phyloP scores from a whole-genome alignment of 768 basidiomycete species.

The Lentinula aciculospora region DNA sequence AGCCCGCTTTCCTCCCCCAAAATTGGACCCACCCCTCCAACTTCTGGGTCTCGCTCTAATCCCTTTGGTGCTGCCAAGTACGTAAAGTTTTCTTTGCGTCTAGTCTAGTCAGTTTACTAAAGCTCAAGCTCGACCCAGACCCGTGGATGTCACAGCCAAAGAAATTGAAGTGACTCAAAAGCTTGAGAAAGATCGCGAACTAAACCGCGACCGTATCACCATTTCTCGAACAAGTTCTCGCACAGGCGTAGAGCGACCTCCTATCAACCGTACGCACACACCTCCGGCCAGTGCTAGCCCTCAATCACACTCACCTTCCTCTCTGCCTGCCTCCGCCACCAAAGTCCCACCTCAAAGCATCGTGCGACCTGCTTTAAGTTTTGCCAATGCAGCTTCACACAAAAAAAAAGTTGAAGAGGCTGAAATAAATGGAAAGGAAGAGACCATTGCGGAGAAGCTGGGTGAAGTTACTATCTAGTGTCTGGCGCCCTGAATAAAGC shows the following conservation, averaged over 20 bases:
- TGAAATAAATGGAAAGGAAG: conserved; percentile 10
- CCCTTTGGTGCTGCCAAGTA: conserved; percentile 89
- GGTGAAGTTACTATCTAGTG: conserved; percentile 30
- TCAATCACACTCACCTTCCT: conserved; percentile 7
- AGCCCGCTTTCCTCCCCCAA: conserved; percentile 80
- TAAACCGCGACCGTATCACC: conserved; percentile 43
- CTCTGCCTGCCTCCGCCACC: conserved; percentile 19
- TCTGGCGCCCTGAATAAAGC: not conserved
- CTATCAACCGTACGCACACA: conserved; percentile 14
- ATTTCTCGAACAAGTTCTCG: conserved; percentile 52
- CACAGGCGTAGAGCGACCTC: conserved; percentile 45
- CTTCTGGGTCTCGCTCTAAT: conserved; percentile 43
- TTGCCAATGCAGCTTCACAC: conserved; percentile 69
- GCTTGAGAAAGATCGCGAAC: conserved; percentile 61
- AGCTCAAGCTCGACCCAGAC: conserved; percentile 32
- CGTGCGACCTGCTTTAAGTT: conserved; percentile 73
- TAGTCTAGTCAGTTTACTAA: not conserved
- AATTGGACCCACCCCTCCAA: conserved; percentile 38
- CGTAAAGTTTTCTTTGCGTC: conserved; percentile 15
- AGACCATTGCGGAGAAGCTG: conserved; percentile 22
- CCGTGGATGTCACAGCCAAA: conserved; percentile 74
- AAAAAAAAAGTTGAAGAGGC: conserved; percentile 20
- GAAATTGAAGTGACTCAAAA: conserved; percentile 75
- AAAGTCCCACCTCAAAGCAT: conserved; percentile 27
- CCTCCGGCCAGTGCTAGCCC: not conserved